phyloP scores from a whole-genome alignment of 305 asterid genomes.

The Striga hermonthica region DNA sequence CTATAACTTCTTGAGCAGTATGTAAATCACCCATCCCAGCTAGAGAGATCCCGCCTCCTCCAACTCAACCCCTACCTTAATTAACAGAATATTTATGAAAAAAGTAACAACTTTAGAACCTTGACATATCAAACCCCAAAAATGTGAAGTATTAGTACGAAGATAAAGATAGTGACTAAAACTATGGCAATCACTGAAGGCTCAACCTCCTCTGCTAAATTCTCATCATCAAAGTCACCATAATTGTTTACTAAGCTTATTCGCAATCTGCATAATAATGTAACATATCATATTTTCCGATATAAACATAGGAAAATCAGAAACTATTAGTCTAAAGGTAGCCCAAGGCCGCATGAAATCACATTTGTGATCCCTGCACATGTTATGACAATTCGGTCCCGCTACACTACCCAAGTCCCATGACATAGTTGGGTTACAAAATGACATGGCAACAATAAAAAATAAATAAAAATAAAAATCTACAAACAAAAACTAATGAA shows the following conservation, averaged over 20 bases:
- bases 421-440: too few species aligned
- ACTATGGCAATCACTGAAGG: conserved; percentile 42
- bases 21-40: conserved; percentile 71
- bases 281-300: background rate
- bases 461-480: too few species aligned
- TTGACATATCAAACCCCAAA: background rate
- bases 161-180: background rate
- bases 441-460: too few species aligned
- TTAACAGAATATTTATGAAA: background rate
- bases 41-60: conserved; percentile 82
- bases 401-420: too few species aligned
- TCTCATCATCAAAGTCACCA: conserved; percentile 54
- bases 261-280: conserved; percentile 32
- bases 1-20: conserved; percentile 72
- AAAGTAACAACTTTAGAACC: too few species aligned
- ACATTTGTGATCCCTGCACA: too few species aligned
- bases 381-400: too few species aligned
- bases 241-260: conserved; percentile 45
- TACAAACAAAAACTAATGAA: too few species aligned
- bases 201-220: conserved; percentile 65
- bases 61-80: conserved; percentile 80
- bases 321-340: too few species aligned
- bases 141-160: background rate
- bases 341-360: too few species aligned
- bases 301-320: too few species aligned